phyloP scores from a whole-genome alignment of 2,329 filamentous ascomycete species.

The Aspergillus spinulosporus region DNA sequence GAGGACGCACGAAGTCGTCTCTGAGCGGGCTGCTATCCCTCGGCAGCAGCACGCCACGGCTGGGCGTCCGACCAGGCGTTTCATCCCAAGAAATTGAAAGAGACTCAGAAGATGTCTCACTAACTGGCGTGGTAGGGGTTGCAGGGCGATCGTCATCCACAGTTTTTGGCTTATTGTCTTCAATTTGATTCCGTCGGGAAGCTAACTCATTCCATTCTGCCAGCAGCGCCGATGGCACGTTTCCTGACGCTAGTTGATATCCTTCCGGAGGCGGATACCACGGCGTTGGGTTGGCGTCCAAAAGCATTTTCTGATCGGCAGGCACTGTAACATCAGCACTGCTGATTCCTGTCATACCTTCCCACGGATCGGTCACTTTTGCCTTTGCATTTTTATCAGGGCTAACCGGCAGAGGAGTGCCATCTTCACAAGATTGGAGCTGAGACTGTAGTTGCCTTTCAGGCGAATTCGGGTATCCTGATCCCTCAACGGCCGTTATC shows the following conservation, averaged over 20 bases:
- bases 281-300: constrained; percentile 43
- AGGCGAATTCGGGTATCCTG: background rate
- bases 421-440: no score
- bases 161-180: background rate
- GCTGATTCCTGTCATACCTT: constrained; percentile 40
- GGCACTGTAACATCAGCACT: constrained; percentile 49
- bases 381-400: background rate
- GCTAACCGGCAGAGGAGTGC: no score
- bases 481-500: background rate
- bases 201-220: constrained; percentile 39
- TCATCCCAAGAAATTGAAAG: constrained; percentile 23
- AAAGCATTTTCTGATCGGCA: constrained; percentile 51
- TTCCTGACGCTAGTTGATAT: constrained; percentile 27
- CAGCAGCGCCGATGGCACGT: constrained; percentile 39
- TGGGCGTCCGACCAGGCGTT: constrained; percentile 16
- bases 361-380: constrained; percentile 28
- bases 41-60: constrained; percentile 23
- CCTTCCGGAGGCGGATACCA: constrained; percentile 41
- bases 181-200: constrained; percentile 8
- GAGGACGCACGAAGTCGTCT: background rate
- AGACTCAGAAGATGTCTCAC: constrained; percentile 22
- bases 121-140: constrained; percentile 12
- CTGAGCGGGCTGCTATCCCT: constrained; percentile 32
- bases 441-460: background rate
- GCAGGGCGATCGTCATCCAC: background rate